A percentile compares a stretch with the other conserved stretches of the same genome.
phyloP scores from a whole-genome alignment of 768 basidiomycete genomes.

The Piloderma croceum region DNA sequence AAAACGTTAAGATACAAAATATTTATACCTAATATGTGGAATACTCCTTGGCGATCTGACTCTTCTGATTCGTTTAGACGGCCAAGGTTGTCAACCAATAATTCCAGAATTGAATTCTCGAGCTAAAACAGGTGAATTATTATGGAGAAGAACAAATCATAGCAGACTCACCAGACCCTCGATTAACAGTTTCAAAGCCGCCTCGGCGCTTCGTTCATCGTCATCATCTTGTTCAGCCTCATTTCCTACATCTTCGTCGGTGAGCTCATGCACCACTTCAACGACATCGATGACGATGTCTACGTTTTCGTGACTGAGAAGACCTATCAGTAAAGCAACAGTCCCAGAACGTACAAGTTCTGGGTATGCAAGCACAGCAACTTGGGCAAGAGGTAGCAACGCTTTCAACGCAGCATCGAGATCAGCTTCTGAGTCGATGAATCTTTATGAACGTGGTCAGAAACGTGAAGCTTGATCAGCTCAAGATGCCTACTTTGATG shows the following conservation, averaged over 20 bases:
- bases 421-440: conserved; percentile 98
- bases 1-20: not conserved
- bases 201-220: conserved; percentile 53
- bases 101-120: conserved; percentile 76
- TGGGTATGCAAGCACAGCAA: conserved; percentile 77
- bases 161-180: conserved; percentile 60
- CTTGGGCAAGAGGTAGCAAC: conserved; percentile 84
- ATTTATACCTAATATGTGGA: conserved; percentile 76
- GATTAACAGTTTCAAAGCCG: conserved; percentile 68
- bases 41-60: conserved; percentile 85
- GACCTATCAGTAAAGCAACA: conserved; percentile 65
- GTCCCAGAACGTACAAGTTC: conserved; percentile 79
- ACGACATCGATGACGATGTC: conserved; percentile 97
- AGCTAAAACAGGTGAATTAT: conserved; percentile 42
- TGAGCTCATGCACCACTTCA: conserved; percentile 87
- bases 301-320: conserved; percentile 92
- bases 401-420: conserved; percentile 84
- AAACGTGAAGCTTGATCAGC: not conserved
- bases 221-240: conserved; percentile 65
- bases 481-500: conserved; percentile 61
- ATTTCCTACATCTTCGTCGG: conserved; percentile 91
- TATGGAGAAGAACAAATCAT: conserved; percentile 1
- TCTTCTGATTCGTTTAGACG: conserved; percentile 91
- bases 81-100: conserved; percentile 82
- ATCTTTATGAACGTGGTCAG: conserved; percentile 46